Base-by-base conservation (phyloP, 345 rosid genomes). In the Gossypium mustelinum region DNA sequence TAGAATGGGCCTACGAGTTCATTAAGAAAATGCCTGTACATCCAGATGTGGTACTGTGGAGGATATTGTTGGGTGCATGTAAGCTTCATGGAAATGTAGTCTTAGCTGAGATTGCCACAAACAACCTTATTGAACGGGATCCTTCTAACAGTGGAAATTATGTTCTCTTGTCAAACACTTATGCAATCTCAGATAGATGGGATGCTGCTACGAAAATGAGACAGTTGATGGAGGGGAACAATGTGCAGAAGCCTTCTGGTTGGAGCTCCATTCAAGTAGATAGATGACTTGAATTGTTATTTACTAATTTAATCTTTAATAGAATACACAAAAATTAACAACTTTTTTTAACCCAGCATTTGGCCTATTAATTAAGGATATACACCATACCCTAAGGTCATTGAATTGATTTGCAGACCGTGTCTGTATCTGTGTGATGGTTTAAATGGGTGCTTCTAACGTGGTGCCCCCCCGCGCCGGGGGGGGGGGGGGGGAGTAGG, bases 71-170 rank as follows among this genome's bases (percentile, higher is more conserved):
- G 80, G 81, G 92, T 77, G 87, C 90, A 44, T 82, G 88, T 59
- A 88, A 86, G 66, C 80, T 87, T 82, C 94, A 86, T 50, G 89
- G 90, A 27, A 81, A 85, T 73, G 79, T 81, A 57, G 79, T 67
- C 48, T 80, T 89, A 63, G 92, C 92, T 29, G 87, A 89, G 79
- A 80, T 78, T 58, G 88, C 78, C 54, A 73, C 84, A 1, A 68
- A 79, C 56, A 87, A 84, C 62, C 91, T 90, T 73, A 80, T 82
- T 3, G 78, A 80, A 78, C 69, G 81, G 75, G 91, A 90, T 77
- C 84, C 87, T 7, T 78, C 84, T 78, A 86, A 85, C 78, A 86
- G 91, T 70, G 90, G 89, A 58, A 83, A 86, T 69, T 90, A 90
- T 75, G 87, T 90, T 74, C 84, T 90, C 60, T 82, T 89, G 65